Evolutionary conservation across 768 basidiomycete genomes (phyloP).

Genomic region (Pleurotus platypus): DNA sequence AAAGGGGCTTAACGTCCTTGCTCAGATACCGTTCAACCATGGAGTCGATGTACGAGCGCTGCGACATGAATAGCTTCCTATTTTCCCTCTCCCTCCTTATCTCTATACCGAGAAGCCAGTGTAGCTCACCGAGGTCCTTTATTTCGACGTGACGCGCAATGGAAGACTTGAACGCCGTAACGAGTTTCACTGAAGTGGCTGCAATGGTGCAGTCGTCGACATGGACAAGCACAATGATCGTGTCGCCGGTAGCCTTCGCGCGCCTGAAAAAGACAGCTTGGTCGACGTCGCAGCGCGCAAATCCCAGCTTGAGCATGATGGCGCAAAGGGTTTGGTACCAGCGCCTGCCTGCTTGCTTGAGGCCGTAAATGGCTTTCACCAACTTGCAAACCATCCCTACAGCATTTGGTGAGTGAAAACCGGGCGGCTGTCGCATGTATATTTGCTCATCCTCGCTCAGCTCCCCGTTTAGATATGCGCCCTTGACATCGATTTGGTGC

Average conservation of each 20-base stretch:
- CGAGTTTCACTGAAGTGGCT: conserved; percentile 7
- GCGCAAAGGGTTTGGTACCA: conserved; percentile 20
- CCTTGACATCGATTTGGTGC: conserved; percentile 19
- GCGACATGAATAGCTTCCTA: conserved; percentile 21
- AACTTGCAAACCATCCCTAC: conserved; percentile 16
- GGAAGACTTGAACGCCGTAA: conserved; percentile 15
- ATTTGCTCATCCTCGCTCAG: conserved; percentile 23
- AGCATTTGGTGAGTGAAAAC: conserved; percentile 15
- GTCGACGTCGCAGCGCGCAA: conserved; percentile 17
- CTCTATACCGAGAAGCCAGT: conserved; percentile 26
- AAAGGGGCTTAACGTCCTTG: conserved; percentile 19
- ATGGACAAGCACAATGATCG: conserved; percentile 19
- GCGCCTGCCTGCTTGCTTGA: conserved; percentile 20
- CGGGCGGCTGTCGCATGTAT: conserved; percentile 34
- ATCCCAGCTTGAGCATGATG: conserved; percentile 10
- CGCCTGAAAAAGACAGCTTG: conserved; percentile 22
- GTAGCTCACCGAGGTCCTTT: conserved; percentile 22
- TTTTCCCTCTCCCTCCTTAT: conserved; percentile 12
- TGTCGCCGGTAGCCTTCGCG: conserved; percentile 12
- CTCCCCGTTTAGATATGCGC: conserved; percentile 22
- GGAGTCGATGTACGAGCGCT: conserved; percentile 28
- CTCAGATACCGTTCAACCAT: conserved; percentile 21
- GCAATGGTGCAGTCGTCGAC: conserved; percentile 29
- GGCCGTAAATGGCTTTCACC: conserved; percentile 22
- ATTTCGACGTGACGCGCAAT: conserved; percentile 20